Evolutionary conservation across 1,139 yeast species (phyloP).

Genomic region (Yamadazyma oceani): DNA sequence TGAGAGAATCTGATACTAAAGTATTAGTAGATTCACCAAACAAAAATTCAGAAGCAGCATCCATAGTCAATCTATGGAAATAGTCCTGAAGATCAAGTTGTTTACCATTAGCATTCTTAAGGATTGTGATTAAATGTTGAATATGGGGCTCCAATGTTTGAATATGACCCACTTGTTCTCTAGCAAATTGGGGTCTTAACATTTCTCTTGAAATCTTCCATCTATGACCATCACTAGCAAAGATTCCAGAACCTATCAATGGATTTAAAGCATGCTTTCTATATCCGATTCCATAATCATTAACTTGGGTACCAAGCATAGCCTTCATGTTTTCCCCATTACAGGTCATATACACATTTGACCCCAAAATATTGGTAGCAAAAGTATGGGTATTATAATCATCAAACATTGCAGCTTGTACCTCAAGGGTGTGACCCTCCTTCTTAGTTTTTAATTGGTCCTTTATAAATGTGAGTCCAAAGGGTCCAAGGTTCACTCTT

Average conservation of each 20-base stretch:
- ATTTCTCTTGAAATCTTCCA: slow-evolving; percentile 59
- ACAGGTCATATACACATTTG: slow-evolving; percentile 18
- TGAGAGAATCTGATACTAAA: slow-evolving; percentile 22
- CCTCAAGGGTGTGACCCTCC: slow-evolving; percentile 13
- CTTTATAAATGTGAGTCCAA: slow-evolving; percentile 10
- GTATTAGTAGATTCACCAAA: slow-evolving; percentile 47
- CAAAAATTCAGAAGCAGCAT: slow-evolving; percentile 50
- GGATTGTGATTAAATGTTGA: slow-evolving; percentile 33
- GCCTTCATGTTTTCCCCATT: slow-evolving; percentile 40
- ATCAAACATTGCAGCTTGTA: slow-evolving; percentile 6
- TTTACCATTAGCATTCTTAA: slow-evolving; percentile 23
- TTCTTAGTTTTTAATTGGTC: slow-evolving; percentile 5
- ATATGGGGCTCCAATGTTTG: slow-evolving; percentile 47
- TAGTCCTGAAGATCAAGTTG: slow-evolving; percentile 38
- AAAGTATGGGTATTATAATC: slow-evolving; percentile 8
- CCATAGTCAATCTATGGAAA: slow-evolving; percentile 45
- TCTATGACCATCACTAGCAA: slow-evolving; percentile 55
- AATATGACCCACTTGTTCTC: slow-evolving; percentile 54
- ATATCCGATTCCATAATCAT: slow-evolving; percentile 50
- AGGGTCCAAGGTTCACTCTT: slow-evolving; percentile 3
- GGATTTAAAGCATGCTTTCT: slow-evolving; percentile 44
- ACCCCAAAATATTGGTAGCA: slow-evolving; percentile 2
- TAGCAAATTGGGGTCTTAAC: slow-evolving; percentile 58
- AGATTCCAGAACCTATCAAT: slow-evolving; percentile 56
- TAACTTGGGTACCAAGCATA: slow-evolving; percentile 43